These are phyloP conservation scores for Gossypioides kirkii DNA, from an alignment of 345 rosid species.

Conservation along the genomic window DNA sequence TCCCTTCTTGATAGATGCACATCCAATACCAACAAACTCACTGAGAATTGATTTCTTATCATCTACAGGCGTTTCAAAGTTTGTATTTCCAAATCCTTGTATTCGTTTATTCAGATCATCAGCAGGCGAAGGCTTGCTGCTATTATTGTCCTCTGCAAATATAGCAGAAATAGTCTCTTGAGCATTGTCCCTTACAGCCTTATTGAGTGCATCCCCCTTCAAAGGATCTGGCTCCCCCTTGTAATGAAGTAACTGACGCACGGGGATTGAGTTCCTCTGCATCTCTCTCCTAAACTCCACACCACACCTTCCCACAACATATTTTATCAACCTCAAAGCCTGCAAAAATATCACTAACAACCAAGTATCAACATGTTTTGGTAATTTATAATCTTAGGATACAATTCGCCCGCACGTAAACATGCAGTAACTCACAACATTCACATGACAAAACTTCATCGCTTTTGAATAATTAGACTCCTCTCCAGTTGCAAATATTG, in stretches of 20 bases:
- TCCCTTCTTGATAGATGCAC: slow-evolving; percentile 92
- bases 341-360: neutral
- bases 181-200: slow-evolving; percentile 88
- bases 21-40: slow-evolving; percentile 91
- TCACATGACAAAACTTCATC: neutral
- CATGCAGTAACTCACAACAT: neutral
- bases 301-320: slow-evolving; percentile 83
- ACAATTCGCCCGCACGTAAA: neutral
- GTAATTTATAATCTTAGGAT: neutral
- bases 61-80: slow-evolving; percentile 62
- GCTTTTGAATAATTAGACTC: neutral
- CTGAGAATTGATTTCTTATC: slow-evolving; percentile 87
- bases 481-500: too few relatives aligned
- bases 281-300: slow-evolving; percentile 87
- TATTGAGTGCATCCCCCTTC: slow-evolving; percentile 92
- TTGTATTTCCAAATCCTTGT: slow-evolving; percentile 93
- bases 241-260: slow-evolving; percentile 81
- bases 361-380: neutral
- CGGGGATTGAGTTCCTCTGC: slow-evolving; percentile 80
- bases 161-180: slow-evolving; percentile 77
- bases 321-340: slow-evolving; percentile 77
- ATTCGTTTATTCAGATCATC: slow-evolving; percentile 65
- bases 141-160: slow-evolving; percentile 61
- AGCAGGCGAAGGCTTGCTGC: slow-evolving; percentile 48
- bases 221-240: slow-evolving; percentile 80